These are phyloP conservation scores for Alternaria brassicae DNA, from an alignment of 2,329 filamentous ascomycete genomes.

Conservation along the genomic window DNA sequence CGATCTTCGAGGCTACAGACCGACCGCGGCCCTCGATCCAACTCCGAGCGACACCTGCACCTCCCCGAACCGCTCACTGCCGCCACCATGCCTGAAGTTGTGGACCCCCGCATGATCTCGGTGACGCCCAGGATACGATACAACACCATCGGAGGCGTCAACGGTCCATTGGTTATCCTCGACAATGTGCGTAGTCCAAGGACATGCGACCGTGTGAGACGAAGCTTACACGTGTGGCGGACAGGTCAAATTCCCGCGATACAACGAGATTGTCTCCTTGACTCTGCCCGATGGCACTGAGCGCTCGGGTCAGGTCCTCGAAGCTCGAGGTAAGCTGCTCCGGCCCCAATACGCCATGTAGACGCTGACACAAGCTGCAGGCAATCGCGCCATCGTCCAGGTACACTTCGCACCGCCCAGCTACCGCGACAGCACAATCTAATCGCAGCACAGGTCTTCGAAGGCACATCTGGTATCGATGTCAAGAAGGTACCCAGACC, in stretches of 20 bases:
- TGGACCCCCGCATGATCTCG: conserved; percentile 60
- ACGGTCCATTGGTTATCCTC: conserved; percentile 95
- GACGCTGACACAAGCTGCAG: conserved; percentile 57
- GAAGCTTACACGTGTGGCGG: conserved; percentile 31
- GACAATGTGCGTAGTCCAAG: conserved; percentile 75
- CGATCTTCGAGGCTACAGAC: conserved; percentile 26
- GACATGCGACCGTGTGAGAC: conserved; percentile 4
- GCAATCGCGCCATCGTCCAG: conserved; percentile 93
- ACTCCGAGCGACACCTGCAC: conserved; percentile 27
- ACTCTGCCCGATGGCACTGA: conserved; percentile 95
- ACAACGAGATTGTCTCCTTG: conserved; percentile 96
- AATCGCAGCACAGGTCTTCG: conserved; percentile 77
- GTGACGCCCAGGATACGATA: conserved; percentile 82
- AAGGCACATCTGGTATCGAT: conserved; percentile 96
- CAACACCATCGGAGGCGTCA: conserved; percentile 98
- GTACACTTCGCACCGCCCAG: conserved; percentile 56
- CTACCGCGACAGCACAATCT: conserved; percentile 21
- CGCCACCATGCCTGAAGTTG: conserved; percentile 47
- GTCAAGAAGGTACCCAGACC: conserved; percentile 78
- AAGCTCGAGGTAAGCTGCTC: conserved; percentile 80
- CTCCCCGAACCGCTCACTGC: conserved; percentile 27
- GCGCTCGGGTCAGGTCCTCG: conserved; percentile 92
- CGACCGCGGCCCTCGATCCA: conserved; percentile 27
- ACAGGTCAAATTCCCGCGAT: conserved; percentile 95
- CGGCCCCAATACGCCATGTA: neutral